phyloP scores from a whole-genome alignment of 805 yeast genomes.

The Sugiyamaella boreocaroliniensis region DNA sequence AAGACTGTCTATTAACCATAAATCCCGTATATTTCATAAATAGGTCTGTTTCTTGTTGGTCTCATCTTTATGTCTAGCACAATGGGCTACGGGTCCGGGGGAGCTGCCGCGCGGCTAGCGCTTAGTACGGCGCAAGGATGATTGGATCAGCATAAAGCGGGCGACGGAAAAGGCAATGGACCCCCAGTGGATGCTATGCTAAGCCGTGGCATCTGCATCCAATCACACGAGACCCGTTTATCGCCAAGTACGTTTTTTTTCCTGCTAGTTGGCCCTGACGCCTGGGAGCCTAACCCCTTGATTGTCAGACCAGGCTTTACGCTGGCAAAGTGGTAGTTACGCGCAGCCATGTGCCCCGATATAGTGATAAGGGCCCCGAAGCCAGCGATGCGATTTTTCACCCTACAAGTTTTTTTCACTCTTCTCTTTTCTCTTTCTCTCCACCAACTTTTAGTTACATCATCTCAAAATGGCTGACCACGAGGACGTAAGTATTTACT shows the following conservation, averaged over 20 bases:
- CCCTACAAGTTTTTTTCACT: conserved; percentile 1
- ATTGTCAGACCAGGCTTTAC: not conserved
- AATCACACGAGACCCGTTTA: not conserved
- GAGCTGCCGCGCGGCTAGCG: too few relatives aligned
- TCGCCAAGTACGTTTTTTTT: not conserved
- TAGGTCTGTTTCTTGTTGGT: too few relatives aligned
- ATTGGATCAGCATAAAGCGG: not conserved
- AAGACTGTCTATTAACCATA: too few relatives aligned
- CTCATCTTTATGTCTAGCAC: too few relatives aligned
- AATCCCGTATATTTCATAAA: too few relatives aligned
- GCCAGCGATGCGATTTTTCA: conserved; percentile 1
- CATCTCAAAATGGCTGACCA: conserved; percentile 10
- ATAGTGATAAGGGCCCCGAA: not conserved
- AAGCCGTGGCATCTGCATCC: not conserved
- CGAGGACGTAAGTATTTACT: conserved; percentile 8
- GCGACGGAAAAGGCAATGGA: not conserved
- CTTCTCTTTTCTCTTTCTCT: conserved; percentile 1
- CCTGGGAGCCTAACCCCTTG: not conserved
- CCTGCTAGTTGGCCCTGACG: not conserved
- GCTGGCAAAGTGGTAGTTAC: not conserved
- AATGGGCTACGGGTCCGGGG: too few relatives aligned
- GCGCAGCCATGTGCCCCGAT: not conserved
- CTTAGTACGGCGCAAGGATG: too few relatives aligned
- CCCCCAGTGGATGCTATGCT: not conserved
- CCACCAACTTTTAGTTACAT: not conserved